phyloP scores from a whole-genome alignment of 2,329 filamentous ascomycete genomes.

The Verticillium isaacii region DNA sequence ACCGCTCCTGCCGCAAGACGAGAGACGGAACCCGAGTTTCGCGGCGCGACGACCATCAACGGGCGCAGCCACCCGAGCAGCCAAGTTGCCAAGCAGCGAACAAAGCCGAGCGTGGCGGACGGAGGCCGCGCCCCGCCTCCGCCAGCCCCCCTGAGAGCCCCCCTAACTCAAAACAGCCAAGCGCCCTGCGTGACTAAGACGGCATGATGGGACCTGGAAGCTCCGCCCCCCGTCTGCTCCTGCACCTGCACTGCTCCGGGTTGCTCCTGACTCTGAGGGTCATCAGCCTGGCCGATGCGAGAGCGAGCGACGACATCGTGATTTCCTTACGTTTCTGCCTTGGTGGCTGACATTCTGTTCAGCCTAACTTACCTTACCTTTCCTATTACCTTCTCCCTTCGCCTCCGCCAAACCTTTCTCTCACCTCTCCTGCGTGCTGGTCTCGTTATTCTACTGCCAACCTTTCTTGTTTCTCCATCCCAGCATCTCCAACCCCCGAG shows the following conservation, averaged over 20 bases:
- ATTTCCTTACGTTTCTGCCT: neutral
- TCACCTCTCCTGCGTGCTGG: slow-evolving; percentile 4
- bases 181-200: neutral
- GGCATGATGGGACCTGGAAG: neutral
- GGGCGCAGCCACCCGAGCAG: neutral
- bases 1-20: neutral
- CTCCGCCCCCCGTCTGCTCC: neutral
- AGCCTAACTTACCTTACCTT: neutral
- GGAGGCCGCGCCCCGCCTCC: neutral
- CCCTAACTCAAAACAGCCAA: neutral
- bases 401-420: neutral
- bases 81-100: neutral
- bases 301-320: neutral
- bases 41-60: neutral
- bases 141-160: neutral
- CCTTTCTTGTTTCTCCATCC: neutral
- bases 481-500: neutral
- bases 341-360: neutral
- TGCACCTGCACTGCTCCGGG: neutral
- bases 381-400: neutral
- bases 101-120: neutral
- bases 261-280: neutral
- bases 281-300: neutral
- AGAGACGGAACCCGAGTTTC: neutral
- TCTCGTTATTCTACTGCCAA: neutral